Evolutionary conservation across 108 stramenopile species (phyloP), one percentile per base, ranked within the genome.

Genomic region (Craspedostauros australis): DNA sequence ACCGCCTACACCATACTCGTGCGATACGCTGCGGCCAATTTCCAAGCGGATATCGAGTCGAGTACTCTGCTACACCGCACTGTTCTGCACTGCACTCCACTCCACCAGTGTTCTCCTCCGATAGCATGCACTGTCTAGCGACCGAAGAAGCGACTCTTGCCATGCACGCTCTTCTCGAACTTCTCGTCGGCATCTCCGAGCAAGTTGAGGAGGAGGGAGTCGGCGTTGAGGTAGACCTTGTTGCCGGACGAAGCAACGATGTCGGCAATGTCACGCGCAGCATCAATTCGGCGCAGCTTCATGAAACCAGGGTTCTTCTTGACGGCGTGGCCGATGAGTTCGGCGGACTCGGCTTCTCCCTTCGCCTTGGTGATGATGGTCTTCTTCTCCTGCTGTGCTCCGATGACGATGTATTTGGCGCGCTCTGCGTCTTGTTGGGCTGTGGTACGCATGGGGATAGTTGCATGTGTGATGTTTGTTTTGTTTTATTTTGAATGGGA

Each of bases 251-350:
- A 70, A 22, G 81, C 59, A 4, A 98, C 88, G 55, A 88, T 96
- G 56, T 93, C 76, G 31, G 99, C 97, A 72, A 99, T 98, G 34
- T 99, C 97, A 61, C 86, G 87, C 8, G 99, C 97, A 9, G 97
- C 97, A 66, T 99, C 98, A 72, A 99, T 97, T 46, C 96, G 81
- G 49, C 97, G 86, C 51, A 99, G 83, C 72, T 98, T 91, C 79
- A 99, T 88, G 70, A 99, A 99, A 15, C 95, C 99, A 54, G 98
- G 99, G 66, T 99, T 99, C 71, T 87, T 88, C 85, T 94, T 89
- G 70, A 99, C 96, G 46, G 99, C 98, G 33, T 72, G 70, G 64
- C 99, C 99, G 75, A 99, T 95, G 49, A 99, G 84, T 54, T 79
- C 76, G 24, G 99, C 97, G 55, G 96, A 88, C 74, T 97, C 84